These are phyloP conservation scores for Pythium phragmitis DNA, from an alignment of 352 stramenopile genomes.

Conservation along the genomic window DNA sequence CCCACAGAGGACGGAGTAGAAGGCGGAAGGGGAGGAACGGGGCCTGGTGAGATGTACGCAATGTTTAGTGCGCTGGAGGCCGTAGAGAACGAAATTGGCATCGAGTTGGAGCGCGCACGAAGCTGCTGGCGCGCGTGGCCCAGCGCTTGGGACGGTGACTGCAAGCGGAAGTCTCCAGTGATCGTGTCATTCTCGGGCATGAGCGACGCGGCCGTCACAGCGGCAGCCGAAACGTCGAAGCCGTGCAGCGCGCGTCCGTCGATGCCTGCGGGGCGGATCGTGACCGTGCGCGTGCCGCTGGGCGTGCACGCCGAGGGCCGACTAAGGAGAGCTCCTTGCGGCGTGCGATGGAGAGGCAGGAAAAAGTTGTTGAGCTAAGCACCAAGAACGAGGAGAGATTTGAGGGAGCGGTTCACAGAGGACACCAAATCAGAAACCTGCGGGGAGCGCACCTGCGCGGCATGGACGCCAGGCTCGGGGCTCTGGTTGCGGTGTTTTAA, in stretches of 20 bases:
- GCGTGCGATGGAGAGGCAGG: slow-evolving; percentile 44
- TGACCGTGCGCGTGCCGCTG: slow-evolving; percentile 35
- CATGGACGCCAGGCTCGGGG: slow-evolving; percentile 25
- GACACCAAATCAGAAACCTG: not conserved
- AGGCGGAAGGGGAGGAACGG: not conserved
- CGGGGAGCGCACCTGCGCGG: slow-evolving; percentile 15
- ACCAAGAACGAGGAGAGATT: not conserved
- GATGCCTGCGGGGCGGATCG: slow-evolving; percentile 56
- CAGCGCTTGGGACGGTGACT: slow-evolving; percentile 19
- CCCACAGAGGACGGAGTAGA: not conserved
- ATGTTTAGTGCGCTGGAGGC: slow-evolving; percentile 1
- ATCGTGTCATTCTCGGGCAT: slow-evolving; percentile 25
- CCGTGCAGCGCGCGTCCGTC: slow-evolving; percentile 25
- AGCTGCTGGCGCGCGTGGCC: slow-evolving; percentile 28
- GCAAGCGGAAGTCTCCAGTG: slow-evolving; percentile 7
- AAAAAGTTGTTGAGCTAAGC: slow-evolving; percentile 42
- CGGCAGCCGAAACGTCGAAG: slow-evolving; percentile 15
- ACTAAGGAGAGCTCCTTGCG: slow-evolving; percentile 15
- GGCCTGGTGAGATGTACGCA: not conserved
- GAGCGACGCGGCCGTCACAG: slow-evolving; percentile 2
- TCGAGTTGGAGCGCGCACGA: slow-evolving; percentile 73
- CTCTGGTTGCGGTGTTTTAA: slow-evolving; percentile 61
- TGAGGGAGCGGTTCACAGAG: not conserved
- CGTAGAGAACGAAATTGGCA: slow-evolving; percentile 48
- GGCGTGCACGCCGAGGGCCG: slow-evolving; percentile 2